A percentile compares a stretch with the other conserved stretches of the same genome.
These are phyloP conservation scores for Teratosphaeria destructans DNA, from an alignment of 2,329 filamentous ascomycete species.

Conservation along the genomic window DNA sequence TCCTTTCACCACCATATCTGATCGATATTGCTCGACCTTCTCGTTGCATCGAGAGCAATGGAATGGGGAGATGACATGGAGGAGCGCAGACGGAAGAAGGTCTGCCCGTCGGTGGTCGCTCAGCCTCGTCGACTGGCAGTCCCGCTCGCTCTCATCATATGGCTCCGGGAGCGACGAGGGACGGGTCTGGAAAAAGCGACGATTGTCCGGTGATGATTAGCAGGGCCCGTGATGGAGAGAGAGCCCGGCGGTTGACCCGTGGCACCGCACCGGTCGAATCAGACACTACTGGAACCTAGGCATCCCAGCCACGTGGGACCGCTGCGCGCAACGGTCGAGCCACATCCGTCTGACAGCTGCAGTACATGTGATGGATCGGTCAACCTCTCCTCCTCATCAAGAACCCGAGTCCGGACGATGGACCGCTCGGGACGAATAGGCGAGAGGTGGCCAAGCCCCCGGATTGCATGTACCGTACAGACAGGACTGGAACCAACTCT, in stretches of 20 bases:
- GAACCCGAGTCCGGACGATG: not conserved
- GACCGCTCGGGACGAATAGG: not conserved
- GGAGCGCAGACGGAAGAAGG: not conserved
- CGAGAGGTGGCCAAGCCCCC: not conserved
- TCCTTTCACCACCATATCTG: not conserved
- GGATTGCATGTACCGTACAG: not conserved
- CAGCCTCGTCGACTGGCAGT: not conserved
- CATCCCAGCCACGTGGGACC: not conserved
- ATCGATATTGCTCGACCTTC: not conserved
- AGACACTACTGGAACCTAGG: not conserved
- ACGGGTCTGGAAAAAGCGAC: not conserved
- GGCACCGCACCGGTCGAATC: too few relatives aligned
- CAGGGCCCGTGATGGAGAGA: not conserved
- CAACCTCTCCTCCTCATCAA: not conserved
- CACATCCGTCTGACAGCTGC: constrained; percentile 3
- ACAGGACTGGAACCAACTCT: not conserved
- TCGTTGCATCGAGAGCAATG: not conserved
- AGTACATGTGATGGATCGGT: not conserved
- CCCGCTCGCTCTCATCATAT: not conserved
- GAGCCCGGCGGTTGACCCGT: not conserved
- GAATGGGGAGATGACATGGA: not conserved
- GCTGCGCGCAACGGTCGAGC: not conserved
- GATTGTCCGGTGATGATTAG: not conserved
- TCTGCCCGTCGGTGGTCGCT: not conserved
- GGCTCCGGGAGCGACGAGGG: not conserved